Conservation (phyloP, 768 basidiomycete genomes). For the Fibroporia radiculosa region DNA sequence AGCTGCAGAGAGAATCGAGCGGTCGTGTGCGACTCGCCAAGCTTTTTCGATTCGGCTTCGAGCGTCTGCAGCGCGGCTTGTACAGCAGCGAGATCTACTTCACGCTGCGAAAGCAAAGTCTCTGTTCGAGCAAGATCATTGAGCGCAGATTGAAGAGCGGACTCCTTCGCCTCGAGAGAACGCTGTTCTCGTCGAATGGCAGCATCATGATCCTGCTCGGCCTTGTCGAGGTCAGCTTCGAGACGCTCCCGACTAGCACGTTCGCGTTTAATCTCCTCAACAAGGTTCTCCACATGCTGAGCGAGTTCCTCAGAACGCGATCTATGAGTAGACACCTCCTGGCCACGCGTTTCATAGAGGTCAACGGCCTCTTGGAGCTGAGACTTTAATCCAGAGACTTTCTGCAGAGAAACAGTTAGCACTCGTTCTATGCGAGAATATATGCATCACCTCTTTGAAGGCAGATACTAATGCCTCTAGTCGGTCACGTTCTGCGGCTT, state of each 20-base stretch:
- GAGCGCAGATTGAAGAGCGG: constrained; percentile 54
- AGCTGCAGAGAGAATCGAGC: constrained; percentile 83
- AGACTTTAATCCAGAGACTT: constrained; percentile 54
- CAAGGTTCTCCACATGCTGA: constrained; percentile 63
- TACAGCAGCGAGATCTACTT: constrained; percentile 65
- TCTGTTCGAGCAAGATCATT: constrained; percentile 57
- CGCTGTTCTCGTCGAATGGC: constrained; percentile 53
- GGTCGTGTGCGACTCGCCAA: constrained; percentile 79
- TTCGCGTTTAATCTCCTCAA: constrained; percentile 52
- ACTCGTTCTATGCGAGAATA: not conserved
- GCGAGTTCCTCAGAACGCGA: constrained; percentile 74
- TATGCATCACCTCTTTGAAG: constrained; percentile 63
- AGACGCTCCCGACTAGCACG: constrained; percentile 46
- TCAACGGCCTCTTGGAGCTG: constrained; percentile 61
- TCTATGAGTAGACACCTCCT: constrained; percentile 62
- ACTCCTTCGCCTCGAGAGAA: constrained; percentile 61
- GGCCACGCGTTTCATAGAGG: constrained; percentile 53
- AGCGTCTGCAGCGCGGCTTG: constrained; percentile 63
- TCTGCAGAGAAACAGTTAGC: constrained; percentile 35
- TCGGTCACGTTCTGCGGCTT: constrained; percentile 58
- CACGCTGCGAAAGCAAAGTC: constrained; percentile 60
- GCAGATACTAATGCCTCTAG: constrained; percentile 59
- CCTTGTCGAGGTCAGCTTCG: constrained; percentile 45
- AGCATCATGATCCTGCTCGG: constrained; percentile 59
- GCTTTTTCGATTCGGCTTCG: constrained; percentile 69